These are phyloP conservation scores for Xylaria digitata DNA, from an alignment of 2,329 filamentous ascomycete genomes.

Conservation along the genomic window DNA sequence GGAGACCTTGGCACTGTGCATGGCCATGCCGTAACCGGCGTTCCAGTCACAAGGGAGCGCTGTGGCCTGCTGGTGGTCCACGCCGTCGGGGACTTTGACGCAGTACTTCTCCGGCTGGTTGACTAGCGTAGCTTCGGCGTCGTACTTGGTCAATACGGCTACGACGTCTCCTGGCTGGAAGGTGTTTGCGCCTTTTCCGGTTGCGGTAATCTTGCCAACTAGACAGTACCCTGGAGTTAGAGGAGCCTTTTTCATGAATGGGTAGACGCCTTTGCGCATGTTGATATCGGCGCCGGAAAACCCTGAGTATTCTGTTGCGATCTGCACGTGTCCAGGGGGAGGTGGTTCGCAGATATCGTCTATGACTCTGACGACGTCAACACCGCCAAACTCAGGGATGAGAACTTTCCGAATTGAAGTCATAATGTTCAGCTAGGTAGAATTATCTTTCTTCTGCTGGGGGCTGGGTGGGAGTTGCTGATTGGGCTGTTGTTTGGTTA, in stretches of 20 bases:
- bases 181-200: conserved; percentile 51
- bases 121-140: conserved; percentile 57
- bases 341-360: background rate
- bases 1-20: conserved; percentile 53
- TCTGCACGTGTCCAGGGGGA: background rate
- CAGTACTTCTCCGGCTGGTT: conserved; percentile 61
- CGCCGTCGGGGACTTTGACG: conserved; percentile 54
- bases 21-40: conserved; percentile 55
- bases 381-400: conserved; percentile 3
- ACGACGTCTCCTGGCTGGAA: conserved; percentile 53
- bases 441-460: background rate
- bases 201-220: conserved; percentile 55
- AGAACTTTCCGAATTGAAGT: conserved; percentile 1
- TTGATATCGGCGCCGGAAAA: conserved; percentile 62
- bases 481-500: background rate
- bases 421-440: background rate
- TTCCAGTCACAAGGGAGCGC: conserved; percentile 60
- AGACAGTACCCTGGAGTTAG: conserved; percentile 63
- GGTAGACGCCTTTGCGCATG: conserved; percentile 49
- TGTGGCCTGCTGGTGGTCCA: conserved; percentile 56
- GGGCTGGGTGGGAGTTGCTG: background rate
- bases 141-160: conserved; percentile 54
- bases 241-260: conserved; percentile 52
- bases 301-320: conserved; percentile 45
- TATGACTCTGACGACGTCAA: background rate